phyloP scores from a whole-genome alignment of 306 rosid genomes.

The Dalbergia oliveri region DNA sequence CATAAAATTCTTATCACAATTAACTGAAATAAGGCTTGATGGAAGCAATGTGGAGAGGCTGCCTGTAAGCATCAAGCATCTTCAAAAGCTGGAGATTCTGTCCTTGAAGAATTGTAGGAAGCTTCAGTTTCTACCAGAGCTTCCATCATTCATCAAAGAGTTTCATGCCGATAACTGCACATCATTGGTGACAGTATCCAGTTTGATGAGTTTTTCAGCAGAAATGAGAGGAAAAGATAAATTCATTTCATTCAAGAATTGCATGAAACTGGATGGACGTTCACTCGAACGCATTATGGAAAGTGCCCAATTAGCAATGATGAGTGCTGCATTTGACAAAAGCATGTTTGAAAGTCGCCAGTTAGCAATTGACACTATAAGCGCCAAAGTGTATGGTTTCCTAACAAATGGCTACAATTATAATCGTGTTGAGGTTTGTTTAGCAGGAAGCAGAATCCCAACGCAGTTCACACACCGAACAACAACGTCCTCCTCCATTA shows the following conservation, averaged over 20 bases:
- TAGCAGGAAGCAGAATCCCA: conserved; percentile 7
- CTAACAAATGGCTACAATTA: too few relatives aligned
- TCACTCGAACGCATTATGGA: not conserved
- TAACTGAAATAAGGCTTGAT: not conserved
- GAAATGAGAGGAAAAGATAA: not conserved
- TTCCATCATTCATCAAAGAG: conserved; percentile 6
- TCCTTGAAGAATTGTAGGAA: not conserved
- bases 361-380: too few relatives aligned
- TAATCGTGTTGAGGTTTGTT: not conserved
- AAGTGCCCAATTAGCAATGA: not conserved
- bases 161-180: conserved; percentile 31
- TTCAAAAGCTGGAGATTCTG: not conserved
- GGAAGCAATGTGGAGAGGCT: conserved; percentile 14
- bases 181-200: conserved; percentile 7
- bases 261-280: not conserved
- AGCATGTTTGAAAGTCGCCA: too few relatives aligned
- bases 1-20: not conserved
- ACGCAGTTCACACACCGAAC: not conserved
- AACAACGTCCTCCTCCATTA: not conserved
- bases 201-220: not conserved
- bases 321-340: not conserved
- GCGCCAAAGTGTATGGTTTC: too few relatives aligned
- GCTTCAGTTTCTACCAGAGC: conserved; percentile 42
- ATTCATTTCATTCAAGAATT: conserved; percentile 11
- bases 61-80: conserved; percentile 32